Evolutionary conservation across 805 yeast genomes (phyloP), one percentile per base, ranked within the genome.

Genomic region (Saccharomycopsis fibuligera): DNA sequence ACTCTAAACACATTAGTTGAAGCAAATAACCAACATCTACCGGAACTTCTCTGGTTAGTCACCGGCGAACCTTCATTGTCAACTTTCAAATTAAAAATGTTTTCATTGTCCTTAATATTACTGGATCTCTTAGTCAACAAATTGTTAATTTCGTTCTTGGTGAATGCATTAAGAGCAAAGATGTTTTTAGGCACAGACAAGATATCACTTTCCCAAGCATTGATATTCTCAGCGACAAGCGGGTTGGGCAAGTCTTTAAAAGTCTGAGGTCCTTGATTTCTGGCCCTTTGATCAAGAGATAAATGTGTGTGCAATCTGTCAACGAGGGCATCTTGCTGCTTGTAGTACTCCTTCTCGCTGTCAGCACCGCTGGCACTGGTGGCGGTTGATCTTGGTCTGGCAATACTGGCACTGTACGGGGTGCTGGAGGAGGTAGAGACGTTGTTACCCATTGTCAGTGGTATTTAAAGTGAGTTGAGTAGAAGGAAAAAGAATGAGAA

Each of bases 1-100:
- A 82, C 62, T 58, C 96, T 74, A 59, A 86, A 68, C 48, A 83
- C 74, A 57, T 88, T 87, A 46, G 86, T 78, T 1, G 91, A 76
- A 9, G 96, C 96, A 64, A 87, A 87, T 53, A 87, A 73, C 96
- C 96, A 87, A 66, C 96, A 87, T 58, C 95, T 70, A 27, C 96
- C 96, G 21, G 87, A 78, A 9, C 78, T 63, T 58, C 76, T 75
- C 68, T 87, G 96, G 65, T 83, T 81, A 47, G 84, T 81, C 16
- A 83, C 73, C 23, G 90, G 89, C 1, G 76, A 58, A 3, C 82
- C 83, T 57, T 77, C 80, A 3, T 67, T 65, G 39, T 68, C 68
- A 31, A 76, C 69, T 47, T 62, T 64, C 49, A 64, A 56, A 59
- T 68, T 69, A 68, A 73, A 76, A 5, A 69, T 65, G 30, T 70